Percentiles rank a stretch among this genome's conserved stretches.
Evolutionary conservation across 2,329 filamentous ascomycete genomes (phyloP).

Genomic region (Salinomyces thailandicus): DNA sequence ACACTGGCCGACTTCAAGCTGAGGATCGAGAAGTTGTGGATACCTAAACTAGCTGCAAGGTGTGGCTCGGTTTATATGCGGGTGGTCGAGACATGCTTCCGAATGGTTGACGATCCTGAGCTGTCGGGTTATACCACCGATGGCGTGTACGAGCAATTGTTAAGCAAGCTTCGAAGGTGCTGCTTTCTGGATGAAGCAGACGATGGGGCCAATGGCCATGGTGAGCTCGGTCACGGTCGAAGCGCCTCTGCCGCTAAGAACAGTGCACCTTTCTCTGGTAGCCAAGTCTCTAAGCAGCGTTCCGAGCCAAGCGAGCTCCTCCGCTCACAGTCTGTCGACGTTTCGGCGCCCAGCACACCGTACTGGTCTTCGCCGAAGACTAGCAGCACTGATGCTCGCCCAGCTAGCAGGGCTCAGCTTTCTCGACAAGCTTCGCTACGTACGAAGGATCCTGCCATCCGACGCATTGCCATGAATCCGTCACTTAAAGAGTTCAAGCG

Average conservation of each 20-base stretch:
- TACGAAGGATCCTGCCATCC: conserved; percentile 4
- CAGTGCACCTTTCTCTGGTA: not conserved
- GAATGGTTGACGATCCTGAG: conserved; percentile 47
- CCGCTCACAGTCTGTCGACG: not conserved
- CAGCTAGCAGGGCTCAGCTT: not conserved
- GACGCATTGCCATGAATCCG: conserved; percentile 9
- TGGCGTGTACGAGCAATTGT: conserved; percentile 20
- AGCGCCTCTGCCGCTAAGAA: not conserved
- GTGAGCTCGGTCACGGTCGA: not conserved
- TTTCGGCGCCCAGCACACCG: not conserved
- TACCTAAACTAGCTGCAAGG: conserved; percentile 53
- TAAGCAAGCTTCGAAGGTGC: conserved; percentile 26
- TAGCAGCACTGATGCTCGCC: conserved; percentile 3
- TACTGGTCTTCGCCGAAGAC: conserved; percentile 9
- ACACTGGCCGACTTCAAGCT: conserved; percentile 52
- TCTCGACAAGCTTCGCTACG: conserved; percentile 5
- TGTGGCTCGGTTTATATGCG: conserved; percentile 68
- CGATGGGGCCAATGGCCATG: not conserved
- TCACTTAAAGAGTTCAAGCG: conserved; percentile 27
- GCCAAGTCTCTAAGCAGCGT: conserved; percentile 10
- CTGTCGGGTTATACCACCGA: conserved; percentile 16
- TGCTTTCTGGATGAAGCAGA: conserved; percentile 26
- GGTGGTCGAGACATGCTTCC: conserved; percentile 61
- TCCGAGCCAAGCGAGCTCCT: conserved; percentile 12
- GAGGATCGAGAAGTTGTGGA: conserved; percentile 52